A percentile compares a stretch with the other conserved stretches of the same genome.
Conservation (phyloP, 139 green algal genomes). For the Coccomyxa sp. region DNA sequence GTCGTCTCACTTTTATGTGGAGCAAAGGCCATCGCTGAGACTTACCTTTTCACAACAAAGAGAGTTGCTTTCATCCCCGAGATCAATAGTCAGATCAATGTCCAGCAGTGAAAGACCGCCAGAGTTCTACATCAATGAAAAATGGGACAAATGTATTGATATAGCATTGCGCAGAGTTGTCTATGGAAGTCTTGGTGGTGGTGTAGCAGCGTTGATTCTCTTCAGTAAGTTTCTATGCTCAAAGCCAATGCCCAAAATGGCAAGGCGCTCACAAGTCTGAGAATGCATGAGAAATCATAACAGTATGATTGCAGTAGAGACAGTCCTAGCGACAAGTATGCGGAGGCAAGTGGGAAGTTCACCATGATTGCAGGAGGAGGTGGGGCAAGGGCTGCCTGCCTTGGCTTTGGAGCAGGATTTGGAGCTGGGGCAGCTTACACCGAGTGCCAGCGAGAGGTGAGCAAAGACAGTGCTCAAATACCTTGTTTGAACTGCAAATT, state of each 20-base stretch:
- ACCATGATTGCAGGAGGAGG: conserved; percentile 3
- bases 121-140: conserved; percentile 23
- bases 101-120: neutral
- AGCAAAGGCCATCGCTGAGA: too few relatives aligned
- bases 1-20: too few relatives aligned
- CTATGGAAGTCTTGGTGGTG: conserved; percentile 13
- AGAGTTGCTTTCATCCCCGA: too few relatives aligned
- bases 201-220: conserved; percentile 10
- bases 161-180: conserved; percentile 5
- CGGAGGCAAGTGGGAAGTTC: too few relatives aligned
- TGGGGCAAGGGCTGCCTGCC: neutral
- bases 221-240: neutral
- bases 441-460: conserved; percentile 18
- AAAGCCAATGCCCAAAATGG: too few relatives aligned
- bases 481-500: neutral
- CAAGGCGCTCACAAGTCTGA: neutral
- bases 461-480: neutral
- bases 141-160: conserved; percentile 24
- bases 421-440: conserved; percentile 17
- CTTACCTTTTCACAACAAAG: too few relatives aligned
- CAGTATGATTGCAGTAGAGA: too few relatives aligned
- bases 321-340: too few relatives aligned
- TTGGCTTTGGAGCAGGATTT: conserved; percentile 16
- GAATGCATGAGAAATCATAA: neutral
- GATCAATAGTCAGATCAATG: too few relatives aligned